These are phyloP conservation scores for Xylaria telfairii DNA, from an alignment of 495 filamentous ascomycete species.

Conservation along the genomic window DNA sequence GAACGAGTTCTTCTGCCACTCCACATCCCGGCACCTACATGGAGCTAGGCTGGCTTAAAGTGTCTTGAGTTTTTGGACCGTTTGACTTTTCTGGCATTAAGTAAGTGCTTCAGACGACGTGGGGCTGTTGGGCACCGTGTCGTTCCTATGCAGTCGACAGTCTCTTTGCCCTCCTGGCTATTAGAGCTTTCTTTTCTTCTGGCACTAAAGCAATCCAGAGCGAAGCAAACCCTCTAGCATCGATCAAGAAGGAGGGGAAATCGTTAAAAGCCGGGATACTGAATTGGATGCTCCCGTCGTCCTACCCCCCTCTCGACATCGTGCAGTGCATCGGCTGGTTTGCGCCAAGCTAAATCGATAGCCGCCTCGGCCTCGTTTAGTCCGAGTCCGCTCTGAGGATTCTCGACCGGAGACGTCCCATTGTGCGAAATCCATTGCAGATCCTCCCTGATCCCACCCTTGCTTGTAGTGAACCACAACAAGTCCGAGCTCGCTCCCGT, in stretches of 20 bases:
- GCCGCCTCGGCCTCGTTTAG: slow-evolving; percentile 20
- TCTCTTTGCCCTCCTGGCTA: background rate
- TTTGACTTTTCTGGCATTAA: background rate
- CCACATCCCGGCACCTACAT: slow-evolving; percentile 6
- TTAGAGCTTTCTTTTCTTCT: background rate
- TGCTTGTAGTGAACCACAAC: slow-evolving; percentile 5
- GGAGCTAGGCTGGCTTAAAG: background rate
- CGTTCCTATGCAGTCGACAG: background rate
- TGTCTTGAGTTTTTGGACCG: background rate
- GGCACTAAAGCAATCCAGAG: background rate
- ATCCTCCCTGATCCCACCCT: background rate
- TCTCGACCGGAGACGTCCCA: slow-evolving; percentile 1
- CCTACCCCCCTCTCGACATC: background rate
- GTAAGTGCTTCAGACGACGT: slow-evolving; percentile 13
- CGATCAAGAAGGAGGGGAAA: background rate
- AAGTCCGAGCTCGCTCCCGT: background rate
- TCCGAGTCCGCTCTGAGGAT: slow-evolving; percentile 13
- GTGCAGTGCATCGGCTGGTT: background rate
- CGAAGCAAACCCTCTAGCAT: background rate
- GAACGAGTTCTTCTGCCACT: background rate
- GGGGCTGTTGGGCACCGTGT: slow-evolving; percentile 1
- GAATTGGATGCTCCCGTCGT: background rate
- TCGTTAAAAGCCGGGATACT: background rate
- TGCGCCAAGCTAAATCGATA: slow-evolving; percentile 14
- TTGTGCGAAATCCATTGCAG: slow-evolving; percentile 1